phyloP scores from a whole-genome alignment of 1,139 yeast genomes.

The Suhomyces bolitotheri region DNA sequence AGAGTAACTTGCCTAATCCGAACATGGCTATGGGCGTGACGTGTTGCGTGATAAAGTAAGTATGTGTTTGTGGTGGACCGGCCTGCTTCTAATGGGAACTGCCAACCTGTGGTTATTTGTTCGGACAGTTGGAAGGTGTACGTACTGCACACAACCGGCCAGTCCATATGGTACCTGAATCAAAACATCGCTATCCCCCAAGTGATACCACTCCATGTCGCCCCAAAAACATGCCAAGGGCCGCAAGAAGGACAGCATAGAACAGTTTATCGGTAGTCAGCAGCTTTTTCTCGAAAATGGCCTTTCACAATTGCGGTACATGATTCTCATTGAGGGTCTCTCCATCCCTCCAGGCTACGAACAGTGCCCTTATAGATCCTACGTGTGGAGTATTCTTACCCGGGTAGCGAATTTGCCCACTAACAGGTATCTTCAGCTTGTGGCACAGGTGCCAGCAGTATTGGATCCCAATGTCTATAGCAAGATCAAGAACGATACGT shows the following conservation, averaged over 20 bases:
- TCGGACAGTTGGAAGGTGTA: no score
- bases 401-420: conserved; percentile 62
- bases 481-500: conserved; percentile 84
- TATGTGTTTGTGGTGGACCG: no score
- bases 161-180: no score
- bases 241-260: conserved; percentile 63
- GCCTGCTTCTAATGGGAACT: no score
- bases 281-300: conserved; percentile 68
- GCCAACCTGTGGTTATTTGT: no score
- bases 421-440: conserved; percentile 53
- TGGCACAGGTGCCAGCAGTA: conserved; percentile 56
- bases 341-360: conserved; percentile 49
- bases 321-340: conserved; percentile 79
- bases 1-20: conserved; percentile 69
- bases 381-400: conserved; percentile 80
- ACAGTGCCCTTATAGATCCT: conserved; percentile 66
- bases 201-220: conserved; percentile 1
- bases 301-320: conserved; percentile 76
- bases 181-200: not conserved
- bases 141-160: conserved; percentile 1
- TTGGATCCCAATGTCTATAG: conserved; percentile 48
- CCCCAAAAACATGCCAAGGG: conserved; percentile 27
- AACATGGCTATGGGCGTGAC: no score
- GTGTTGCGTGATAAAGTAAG: no score
- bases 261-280: conserved; percentile 59